Evolutionary conservation across 441 rosid genomes (phyloP).

Genomic region (Bocquillonia castaneifolia): DNA sequence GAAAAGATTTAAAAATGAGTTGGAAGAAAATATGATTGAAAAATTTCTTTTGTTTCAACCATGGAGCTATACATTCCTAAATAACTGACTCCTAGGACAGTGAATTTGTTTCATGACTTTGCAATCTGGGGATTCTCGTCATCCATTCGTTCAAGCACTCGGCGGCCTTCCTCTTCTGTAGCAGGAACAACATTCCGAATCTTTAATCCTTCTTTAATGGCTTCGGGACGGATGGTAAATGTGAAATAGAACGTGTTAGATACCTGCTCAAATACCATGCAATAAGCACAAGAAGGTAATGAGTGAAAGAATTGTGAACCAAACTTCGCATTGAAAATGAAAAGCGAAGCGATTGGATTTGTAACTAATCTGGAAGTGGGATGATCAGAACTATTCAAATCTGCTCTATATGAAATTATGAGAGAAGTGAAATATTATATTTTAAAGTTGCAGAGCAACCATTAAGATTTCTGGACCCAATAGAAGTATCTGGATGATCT

Average conservation of each 20-base stretch:
- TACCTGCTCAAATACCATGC: constrained; percentile 39
- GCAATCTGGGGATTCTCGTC: constrained; percentile 40
- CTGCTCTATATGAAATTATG: background rate
- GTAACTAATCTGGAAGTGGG: background rate
- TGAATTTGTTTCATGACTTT: background rate
- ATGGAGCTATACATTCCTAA: background rate
- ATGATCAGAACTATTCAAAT: background rate
- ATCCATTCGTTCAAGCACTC: constrained; percentile 70
- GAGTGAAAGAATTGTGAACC: background rate
- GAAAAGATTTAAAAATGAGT: no score
- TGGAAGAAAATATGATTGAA: background rate
- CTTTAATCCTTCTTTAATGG: constrained; percentile 51
- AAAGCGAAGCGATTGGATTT: background rate
- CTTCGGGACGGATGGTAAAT: constrained; percentile 61
- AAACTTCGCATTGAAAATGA: background rate
- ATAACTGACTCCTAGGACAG: background rate
- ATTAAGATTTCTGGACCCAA: background rate
- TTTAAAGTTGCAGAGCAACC: background rate
- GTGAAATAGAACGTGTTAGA: constrained; percentile 82
- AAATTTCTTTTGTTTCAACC: background rate
- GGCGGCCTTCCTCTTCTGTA: constrained; percentile 71
- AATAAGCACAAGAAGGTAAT: background rate
- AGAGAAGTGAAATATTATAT: background rate
- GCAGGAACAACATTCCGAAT: constrained; percentile 77
- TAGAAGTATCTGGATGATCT: background rate